Base-by-base conservation (phyloP, 331 rosid species). In the Saraca asoca region DNA sequence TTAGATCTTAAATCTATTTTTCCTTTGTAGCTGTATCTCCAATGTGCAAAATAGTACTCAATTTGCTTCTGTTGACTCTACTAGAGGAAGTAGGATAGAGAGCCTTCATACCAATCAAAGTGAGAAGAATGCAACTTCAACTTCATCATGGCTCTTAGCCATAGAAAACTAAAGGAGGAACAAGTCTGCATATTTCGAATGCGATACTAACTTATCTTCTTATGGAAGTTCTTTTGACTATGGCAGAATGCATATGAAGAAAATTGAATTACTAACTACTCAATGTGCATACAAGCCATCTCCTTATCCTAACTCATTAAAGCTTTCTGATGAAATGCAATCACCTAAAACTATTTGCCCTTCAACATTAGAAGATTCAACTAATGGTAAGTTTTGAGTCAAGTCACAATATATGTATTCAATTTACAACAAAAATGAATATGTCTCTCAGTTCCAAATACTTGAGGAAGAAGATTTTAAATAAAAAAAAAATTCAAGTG, bases 271-370 rank as follows among this genome's bases (percentile, higher is more conserved):
- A 54, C 79, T 80, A 9, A 77, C 73, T 74, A 78, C 81, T 69
- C 84, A 76, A 68, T 83, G 82, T 79, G 71, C 80, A 53, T 52
- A 71, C 48, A 84, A 74, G 78, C 57, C 38, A 66, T 86, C 84
- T 42, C 92, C 90, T 46, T 80, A 80, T 80, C 91, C 96, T 53
- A 94, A 96, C 29, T 97, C 97, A 7, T 64, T 74, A 77, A 87
- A 85, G 78, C 84, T 90, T 35, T 86, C 85, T 69, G 95, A 83
- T 0, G 93, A 86, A 70, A 85, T 94, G 92, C 96, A 90, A 83
- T 90, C 97, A 29, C 97, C 99, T 19, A 97, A 97, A 78, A 94
- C 99, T 9, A 88, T 80, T 66, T 90, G 76, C 53, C 97, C 97
- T 9, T 67, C 88, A 68, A 73, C 88, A 73, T 24, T 73, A 49